Evolutionary conservation across 495 filamentous ascomycete genomes (phyloP).

Genomic region (Neurospora tetrasperma): DNA sequence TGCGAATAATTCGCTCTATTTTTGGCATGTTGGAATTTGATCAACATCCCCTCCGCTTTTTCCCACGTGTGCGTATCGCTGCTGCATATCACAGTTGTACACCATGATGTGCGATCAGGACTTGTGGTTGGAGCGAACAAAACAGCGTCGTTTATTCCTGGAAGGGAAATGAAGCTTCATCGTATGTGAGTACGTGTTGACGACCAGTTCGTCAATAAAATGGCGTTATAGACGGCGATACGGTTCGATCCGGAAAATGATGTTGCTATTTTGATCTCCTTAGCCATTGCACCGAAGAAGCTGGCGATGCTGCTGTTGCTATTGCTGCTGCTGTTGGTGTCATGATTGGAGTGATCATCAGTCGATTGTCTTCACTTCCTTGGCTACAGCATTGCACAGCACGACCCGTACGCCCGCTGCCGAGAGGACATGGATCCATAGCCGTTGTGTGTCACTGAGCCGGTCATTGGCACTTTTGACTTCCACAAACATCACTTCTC

Average conservation of each 20-base stretch:
- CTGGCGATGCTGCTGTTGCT: not conserved
- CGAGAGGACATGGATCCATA: slow-evolving; percentile 92
- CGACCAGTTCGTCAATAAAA: not conserved
- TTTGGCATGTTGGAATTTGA: not conserved
- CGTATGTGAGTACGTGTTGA: not conserved
- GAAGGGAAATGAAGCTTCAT: not conserved
- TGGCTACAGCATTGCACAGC: slow-evolving; percentile 78
- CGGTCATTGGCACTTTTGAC: slow-evolving; percentile 95
- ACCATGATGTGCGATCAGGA: not conserved
- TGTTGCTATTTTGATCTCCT: not conserved
- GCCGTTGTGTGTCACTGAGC: slow-evolving; percentile 86
- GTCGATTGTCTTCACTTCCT: slow-evolving; percentile 42
- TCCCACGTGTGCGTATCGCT: not conserved
- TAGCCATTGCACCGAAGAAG: not conserved
- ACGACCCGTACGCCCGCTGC: slow-evolving; percentile 78
- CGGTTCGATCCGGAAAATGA: not conserved
- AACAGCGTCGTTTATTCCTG: not conserved
- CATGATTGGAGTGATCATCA: slow-evolving; percentile 6
- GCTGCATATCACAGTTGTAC: not conserved
- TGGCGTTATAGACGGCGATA: not conserved
- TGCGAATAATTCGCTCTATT: not conserved
- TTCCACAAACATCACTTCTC: slow-evolving; percentile 74
- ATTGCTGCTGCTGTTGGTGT: not conserved
- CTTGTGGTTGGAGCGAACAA: not conserved
- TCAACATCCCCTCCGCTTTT: not conserved